Evolutionary conservation across 352 stramenopile genomes (phyloP).

Genomic region (Albugo candida): DNA sequence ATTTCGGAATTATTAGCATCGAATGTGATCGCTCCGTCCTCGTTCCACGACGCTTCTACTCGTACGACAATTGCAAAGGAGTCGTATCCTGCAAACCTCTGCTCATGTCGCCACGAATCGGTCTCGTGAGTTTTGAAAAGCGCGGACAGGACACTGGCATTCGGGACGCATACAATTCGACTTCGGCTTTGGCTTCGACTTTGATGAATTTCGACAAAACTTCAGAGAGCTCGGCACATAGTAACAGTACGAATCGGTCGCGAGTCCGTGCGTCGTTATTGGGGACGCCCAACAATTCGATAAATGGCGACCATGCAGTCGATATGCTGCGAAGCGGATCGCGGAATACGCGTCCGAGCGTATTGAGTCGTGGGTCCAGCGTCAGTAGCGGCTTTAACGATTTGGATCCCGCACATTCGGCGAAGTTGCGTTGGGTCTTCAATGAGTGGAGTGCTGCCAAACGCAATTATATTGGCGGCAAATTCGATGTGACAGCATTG

Average conservation of each 20-base stretch:
- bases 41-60: constrained; percentile 38
- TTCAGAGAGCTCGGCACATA: too few species aligned
- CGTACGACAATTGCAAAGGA: constrained; percentile 12
- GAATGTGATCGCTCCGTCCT: constrained; percentile 14
- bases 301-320: too few species aligned
- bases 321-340: too few species aligned
- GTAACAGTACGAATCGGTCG: too few species aligned
- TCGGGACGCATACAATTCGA: not conserved
- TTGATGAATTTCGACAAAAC: too few species aligned
- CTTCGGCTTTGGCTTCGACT: too few species aligned
- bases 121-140: not conserved
- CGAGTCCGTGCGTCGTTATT: too few species aligned
- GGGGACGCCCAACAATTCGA: too few species aligned
- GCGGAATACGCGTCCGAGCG: too few species aligned
- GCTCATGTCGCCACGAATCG: not conserved
- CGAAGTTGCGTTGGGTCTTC: constrained; percentile 70
- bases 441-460: constrained; percentile 45
- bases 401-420: constrained; percentile 66
- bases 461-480: constrained; percentile 45
- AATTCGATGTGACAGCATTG: constrained; percentile 44
- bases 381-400: constrained; percentile 40
- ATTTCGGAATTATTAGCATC: constrained; percentile 68
- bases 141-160: not conserved
- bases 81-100: too few species aligned
- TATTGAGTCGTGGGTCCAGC: constrained; percentile 14